Percentiles rank a stretch among this genome's conserved stretches.
Conservation (phyloP, 2,329 filamentous ascomycete genomes). For the Beauveria sp. region DNA sequence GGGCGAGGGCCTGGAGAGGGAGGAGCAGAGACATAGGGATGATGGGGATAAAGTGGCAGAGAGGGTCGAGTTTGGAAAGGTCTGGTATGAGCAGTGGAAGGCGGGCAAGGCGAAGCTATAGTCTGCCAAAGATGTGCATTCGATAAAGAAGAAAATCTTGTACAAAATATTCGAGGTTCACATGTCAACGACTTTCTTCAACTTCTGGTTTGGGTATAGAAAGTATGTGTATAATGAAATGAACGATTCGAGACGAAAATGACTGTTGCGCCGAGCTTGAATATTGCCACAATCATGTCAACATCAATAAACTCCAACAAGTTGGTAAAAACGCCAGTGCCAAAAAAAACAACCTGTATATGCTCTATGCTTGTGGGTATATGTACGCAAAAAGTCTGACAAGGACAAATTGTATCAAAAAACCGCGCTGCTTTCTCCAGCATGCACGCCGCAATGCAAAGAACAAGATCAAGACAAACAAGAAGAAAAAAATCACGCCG, state of each 20-base stretch:
- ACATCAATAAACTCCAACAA: background rate
- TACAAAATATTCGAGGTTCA: no score
- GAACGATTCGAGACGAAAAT: no score
- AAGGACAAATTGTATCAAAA: slow-evolving; percentile 1
- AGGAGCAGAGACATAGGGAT: slow-evolving; percentile 41
- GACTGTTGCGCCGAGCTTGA: no score
- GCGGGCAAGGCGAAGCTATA: slow-evolving; percentile 31
- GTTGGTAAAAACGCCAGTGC: background rate
- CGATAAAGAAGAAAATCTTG: no score
- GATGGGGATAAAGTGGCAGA: slow-evolving; percentile 31
- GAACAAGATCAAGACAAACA: background rate
- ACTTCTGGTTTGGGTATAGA: no score
- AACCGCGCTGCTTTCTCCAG: background rate
- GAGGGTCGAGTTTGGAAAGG: slow-evolving; percentile 34
- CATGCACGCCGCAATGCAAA: background rate
- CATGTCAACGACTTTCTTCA: no score
- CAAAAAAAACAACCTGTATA: slow-evolving; percentile 1
- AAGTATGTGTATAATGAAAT: no score
- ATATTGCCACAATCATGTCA: no score
- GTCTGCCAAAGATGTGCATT: background rate
- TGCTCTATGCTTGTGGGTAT: slow-evolving; percentile 8
- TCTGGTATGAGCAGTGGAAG: slow-evolving; percentile 43
- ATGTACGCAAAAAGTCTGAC: slow-evolving; percentile 3
- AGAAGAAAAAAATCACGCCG: background rate
- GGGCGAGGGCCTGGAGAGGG: slow-evolving; percentile 38